These are phyloP conservation scores for Claviceps paspali DNA, from an alignment of 2,329 filamentous ascomycete species.

Conservation along the genomic window DNA sequence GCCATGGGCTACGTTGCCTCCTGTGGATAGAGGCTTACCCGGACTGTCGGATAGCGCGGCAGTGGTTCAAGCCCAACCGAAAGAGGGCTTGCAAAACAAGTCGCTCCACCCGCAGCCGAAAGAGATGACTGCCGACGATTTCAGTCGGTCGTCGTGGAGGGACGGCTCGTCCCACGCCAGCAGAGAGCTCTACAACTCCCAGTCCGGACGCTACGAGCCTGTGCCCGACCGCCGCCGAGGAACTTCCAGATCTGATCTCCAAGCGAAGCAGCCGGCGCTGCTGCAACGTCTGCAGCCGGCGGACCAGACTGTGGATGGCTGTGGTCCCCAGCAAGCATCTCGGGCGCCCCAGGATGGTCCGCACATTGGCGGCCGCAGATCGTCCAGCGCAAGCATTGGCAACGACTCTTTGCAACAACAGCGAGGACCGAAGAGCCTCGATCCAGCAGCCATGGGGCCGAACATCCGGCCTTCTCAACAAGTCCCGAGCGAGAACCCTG, in stretches of 20 bases:
- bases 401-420: constrained; percentile 55
- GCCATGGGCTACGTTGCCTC: constrained; percentile 78
- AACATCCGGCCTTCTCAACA: constrained; percentile 34
- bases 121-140: constrained; percentile 89
- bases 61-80: constrained; percentile 31
- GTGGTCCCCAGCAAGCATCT: constrained; percentile 70
- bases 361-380: constrained; percentile 65
- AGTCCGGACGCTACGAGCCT: constrained; percentile 84
- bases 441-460: constrained; percentile 22
- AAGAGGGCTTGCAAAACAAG: constrained; percentile 42
- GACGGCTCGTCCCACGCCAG: constrained; percentile 48
- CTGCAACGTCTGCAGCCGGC: constrained; percentile 56
- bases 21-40: constrained; percentile 67
- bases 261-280: constrained; percentile 58
- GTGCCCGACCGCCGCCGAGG: constrained; percentile 66
- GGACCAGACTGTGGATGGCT: constrained; percentile 64
- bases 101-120: constrained; percentile 40
- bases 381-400: constrained; percentile 81
- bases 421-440: constrained; percentile 31
- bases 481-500: constrained; percentile 33
- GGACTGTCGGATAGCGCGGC: constrained; percentile 40
- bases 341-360: constrained; percentile 50
- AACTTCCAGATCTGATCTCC: constrained; percentile 50
- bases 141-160: constrained; percentile 69
- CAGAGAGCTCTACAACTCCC: constrained; percentile 84